A percentile compares a stretch with the other conserved stretches of the same genome.
phyloP scores from a whole-genome alignment of 192 early-diverging fungal genomes.

The Umbelopsis ramanniana region DNA sequence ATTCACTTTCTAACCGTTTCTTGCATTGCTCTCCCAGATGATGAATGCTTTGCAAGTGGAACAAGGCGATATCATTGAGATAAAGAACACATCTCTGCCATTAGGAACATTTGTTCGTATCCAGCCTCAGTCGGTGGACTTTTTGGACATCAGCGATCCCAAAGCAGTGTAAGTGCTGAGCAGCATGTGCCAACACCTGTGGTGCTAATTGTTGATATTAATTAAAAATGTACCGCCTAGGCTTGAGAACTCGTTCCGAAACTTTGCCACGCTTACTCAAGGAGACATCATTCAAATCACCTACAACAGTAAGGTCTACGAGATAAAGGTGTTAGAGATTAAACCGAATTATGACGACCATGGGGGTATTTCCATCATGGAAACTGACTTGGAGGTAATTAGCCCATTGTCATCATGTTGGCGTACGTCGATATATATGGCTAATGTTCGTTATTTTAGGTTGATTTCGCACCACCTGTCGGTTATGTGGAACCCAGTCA shows the following conservation, averaged over 20 bases:
- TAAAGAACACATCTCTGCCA: slow-evolving; percentile 78
- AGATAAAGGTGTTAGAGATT: slow-evolving; percentile 89
- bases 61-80: slow-evolving; percentile 77
- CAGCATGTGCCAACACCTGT: neutral
- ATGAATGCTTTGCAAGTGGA: slow-evolving; percentile 83
- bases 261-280: slow-evolving; percentile 90
- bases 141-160: slow-evolving; percentile 96
- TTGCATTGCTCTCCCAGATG: slow-evolving; percentile 66
- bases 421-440: no score
- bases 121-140: slow-evolving; percentile 95
- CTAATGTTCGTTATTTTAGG: slow-evolving; percentile 34
- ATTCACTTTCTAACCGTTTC: neutral
- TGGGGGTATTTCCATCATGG: slow-evolving; percentile 89
- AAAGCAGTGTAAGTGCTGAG: slow-evolving; percentile 78
- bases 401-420: neutral
- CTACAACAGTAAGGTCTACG: slow-evolving; percentile 88
- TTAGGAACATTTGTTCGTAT: slow-evolving; percentile 92
- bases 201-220: neutral
- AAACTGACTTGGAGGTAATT: slow-evolving; percentile 94
- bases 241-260: slow-evolving; percentile 90
- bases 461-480: slow-evolving; percentile 95
- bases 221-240: slow-evolving; percentile 31
- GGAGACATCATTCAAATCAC: slow-evolving; percentile 91
- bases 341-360: slow-evolving; percentile 63
- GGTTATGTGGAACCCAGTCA: slow-evolving; percentile 90